Percentiles rank a stretch among this genome's conserved stretches.
Evolutionary conservation across 305 asterid genomes (phyloP).

Genomic region (Fraxinus greggii): DNA sequence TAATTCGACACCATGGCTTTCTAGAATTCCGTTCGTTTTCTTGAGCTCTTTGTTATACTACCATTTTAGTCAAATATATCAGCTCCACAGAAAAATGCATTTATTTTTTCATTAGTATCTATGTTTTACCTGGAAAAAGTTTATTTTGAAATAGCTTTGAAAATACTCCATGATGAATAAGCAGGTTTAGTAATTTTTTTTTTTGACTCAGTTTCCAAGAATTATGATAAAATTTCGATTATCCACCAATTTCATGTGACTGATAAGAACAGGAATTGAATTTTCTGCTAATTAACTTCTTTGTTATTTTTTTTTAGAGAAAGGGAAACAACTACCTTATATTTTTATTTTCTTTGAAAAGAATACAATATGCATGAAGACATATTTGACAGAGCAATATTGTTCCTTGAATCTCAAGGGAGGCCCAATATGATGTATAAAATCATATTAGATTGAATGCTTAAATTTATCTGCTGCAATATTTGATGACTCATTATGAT

Average conservation of each 20-base stretch:
- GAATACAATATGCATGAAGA: neutral
- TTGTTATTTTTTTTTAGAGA: neutral
- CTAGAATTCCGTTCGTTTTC: neutral
- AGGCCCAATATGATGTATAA: neutral
- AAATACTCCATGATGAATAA: neutral
- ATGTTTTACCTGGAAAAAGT: neutral
- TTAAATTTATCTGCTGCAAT: neutral
- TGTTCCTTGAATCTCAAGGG: slow-evolving; percentile 2
- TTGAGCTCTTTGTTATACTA: neutral
- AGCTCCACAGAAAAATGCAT: neutral
- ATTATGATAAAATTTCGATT: neutral
- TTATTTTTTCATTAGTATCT: neutral
- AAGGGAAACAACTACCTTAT: neutral
- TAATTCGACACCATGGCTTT: neutral
- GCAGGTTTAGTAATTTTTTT: neutral
- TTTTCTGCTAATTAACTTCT: neutral
- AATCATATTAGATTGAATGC: slow-evolving; percentile 9
- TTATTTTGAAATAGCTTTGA: neutral
- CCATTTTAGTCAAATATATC: slow-evolving; percentile 7
- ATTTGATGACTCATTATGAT: neutral
- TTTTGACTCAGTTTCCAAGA: neutral
- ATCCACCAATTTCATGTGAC: neutral
- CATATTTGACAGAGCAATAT: slow-evolving; percentile 10
- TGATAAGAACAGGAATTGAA: neutral
- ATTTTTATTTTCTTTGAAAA: slow-evolving; percentile 1